Evolutionary conservation across 345 rosid genomes (phyloP).

Genomic region (Gossypium rotundifolium): DNA sequence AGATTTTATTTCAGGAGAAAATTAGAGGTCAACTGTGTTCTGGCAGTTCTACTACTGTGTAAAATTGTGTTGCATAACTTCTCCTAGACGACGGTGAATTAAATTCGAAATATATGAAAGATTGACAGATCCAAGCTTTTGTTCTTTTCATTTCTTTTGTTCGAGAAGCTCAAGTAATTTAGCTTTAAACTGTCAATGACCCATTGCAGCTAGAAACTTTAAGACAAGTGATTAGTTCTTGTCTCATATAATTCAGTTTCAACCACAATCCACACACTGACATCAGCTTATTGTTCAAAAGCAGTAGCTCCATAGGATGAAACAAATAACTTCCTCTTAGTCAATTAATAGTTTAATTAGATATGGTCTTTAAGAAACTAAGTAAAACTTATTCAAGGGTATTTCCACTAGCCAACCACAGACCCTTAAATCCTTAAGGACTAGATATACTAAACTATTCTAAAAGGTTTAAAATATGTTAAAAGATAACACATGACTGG

Average conservation of each 20-base stretch:
- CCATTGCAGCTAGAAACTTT: not conserved
- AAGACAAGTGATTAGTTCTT: not conserved
- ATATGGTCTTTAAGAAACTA: not conserved
- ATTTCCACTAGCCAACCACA: not conserved
- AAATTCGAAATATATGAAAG: not conserved
- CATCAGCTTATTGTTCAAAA: not conserved
- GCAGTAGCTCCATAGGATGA: not conserved
- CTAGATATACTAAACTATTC: not conserved
- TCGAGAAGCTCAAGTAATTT: not conserved
- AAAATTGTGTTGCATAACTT: not conserved
- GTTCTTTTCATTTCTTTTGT: not conserved
- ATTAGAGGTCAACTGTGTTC: not conserved
- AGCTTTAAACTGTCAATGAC: not conserved
- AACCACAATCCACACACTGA: not conserved
- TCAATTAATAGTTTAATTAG: not conserved
- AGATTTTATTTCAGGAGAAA: too few relatives aligned
- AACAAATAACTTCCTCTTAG: not conserved
- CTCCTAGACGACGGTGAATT: not conserved
- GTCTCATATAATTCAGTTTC: not conserved
- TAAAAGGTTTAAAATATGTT: not conserved
- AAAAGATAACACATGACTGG: not conserved
- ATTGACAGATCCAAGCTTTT: not conserved
- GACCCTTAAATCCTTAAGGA: not conserved
- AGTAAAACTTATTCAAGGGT: not conserved
- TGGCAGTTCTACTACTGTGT: not conserved